Conservation (phyloP, 2,329 filamentous ascomycete species). For the Paraphoma sp. region DNA sequence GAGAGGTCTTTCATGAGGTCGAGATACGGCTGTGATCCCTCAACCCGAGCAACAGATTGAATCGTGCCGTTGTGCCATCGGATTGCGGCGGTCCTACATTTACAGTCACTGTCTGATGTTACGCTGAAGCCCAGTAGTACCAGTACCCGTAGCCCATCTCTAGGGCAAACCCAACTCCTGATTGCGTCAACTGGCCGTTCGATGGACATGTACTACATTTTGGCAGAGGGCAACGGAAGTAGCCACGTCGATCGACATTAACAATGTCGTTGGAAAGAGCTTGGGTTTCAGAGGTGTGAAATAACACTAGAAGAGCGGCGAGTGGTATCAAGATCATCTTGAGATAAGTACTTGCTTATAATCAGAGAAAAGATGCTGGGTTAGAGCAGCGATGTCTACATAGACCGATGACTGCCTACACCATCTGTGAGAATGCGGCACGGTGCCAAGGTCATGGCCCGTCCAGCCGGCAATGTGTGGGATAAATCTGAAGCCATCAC, state of each 20-base stretch:
- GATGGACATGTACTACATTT: conserved; percentile 4
- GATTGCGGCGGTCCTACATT: neutral
- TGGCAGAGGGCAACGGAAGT: neutral
- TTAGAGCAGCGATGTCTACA: neutral
- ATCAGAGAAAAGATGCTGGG: neutral
- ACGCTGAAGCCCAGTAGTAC: neutral
- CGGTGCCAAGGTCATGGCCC: neutral
- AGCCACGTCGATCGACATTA: neutral
- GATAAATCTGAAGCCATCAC: no score
- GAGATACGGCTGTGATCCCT: neutral
- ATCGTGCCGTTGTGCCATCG: neutral
- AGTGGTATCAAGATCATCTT: neutral
- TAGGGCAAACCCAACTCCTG: conserved; percentile 7
- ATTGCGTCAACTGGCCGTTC: conserved; percentile 1
- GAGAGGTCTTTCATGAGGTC: neutral
- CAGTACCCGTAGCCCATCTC: conserved; percentile 7
- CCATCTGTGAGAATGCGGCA: neutral
- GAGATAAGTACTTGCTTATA: neutral
- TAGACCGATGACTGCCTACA: neutral
- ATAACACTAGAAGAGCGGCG: neutral
- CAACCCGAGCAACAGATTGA: neutral
- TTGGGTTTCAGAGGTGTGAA: neutral
- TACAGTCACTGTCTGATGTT: neutral
- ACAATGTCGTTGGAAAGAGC: neutral
- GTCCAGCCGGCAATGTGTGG: no score